These are phyloP conservation scores for Heteromeles arbutifolia DNA, from an alignment of 306 rosid species.

Conservation along the genomic window DNA sequence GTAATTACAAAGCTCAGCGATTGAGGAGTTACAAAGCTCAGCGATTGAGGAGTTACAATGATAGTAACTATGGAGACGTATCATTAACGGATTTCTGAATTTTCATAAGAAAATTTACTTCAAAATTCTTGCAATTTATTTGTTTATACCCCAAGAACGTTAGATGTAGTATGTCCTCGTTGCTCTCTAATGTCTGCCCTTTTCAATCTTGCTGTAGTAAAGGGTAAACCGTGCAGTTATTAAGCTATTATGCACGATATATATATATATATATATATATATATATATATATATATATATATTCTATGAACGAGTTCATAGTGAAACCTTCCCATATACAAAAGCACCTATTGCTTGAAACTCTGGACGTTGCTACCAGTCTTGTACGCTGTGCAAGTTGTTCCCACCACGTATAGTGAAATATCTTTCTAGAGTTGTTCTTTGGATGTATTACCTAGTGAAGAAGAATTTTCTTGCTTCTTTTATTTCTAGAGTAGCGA, in stretches of 20 bases:
- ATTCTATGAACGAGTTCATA: not conserved
- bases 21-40: not conserved
- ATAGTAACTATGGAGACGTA: not conserved
- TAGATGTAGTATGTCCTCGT: not conserved
- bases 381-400: not conserved
- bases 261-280: too few relatives aligned
- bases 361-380: not conserved
- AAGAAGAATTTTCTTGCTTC: not conserved
- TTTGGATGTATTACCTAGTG: not conserved
- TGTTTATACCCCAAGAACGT: not conserved
- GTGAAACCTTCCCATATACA: not conserved
- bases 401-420: not conserved
- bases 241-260: not conserved
- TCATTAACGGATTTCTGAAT: not conserved
- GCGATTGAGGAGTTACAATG: not conserved
- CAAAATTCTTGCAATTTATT: not conserved
- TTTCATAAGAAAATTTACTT: not conserved
- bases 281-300: too few relatives aligned
- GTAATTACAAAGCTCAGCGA: not conserved
- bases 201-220: not conserved
- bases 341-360: not conserved
- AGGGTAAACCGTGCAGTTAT: slow-evolving; percentile 4
- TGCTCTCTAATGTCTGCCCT: not conserved
- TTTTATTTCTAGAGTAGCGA: not conserved
- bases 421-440: not conserved